Base-by-base conservation (phyloP, 352 stramenopile species). In the Phytophthora chlamydospora region DNA sequence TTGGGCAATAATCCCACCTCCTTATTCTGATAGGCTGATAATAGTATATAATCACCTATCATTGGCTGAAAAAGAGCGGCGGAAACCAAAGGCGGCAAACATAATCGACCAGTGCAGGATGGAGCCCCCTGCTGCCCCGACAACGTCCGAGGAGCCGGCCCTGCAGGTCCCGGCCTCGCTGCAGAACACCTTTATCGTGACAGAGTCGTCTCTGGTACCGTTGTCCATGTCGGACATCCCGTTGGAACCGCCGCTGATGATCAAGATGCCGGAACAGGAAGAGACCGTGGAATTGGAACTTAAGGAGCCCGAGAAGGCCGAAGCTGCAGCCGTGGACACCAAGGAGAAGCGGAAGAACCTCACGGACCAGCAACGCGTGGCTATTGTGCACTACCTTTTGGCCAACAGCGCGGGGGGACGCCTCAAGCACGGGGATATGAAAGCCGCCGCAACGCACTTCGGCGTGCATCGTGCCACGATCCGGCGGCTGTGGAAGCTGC, bases 371-470 rank as follows among this genome's bases (percentile, higher is more conserved):
- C 55, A 75, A 21, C 62, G 67, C 3, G 56, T 72, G 36, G 45
- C 56, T 2, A 75, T 75, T n/a, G 67, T 75, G 19, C 67, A 75
- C 39, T 75, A 66, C 48, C 47, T 75, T 17, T 53, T 75, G 24
- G 67, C 67, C 6, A 75, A 75, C 27, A 75, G 67, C 59, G 67
- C 67, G 11, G 67, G 62, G 2, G 67, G 67, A 49, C 62, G 67
- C 6, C 52, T 75, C 2, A 75, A 75, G 32, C 67, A 75, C 42
- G 67, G 67, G 7, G 67, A 75, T 29, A 75, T 75, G 46, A 72
- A 75, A 27, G 58, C 62, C 36, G 67, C 67, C 1, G 67, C 67
- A 10, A 75, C 62, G 11, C 52, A 69, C 47, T 75, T 75, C 51
- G 62, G 62, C 8, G 67, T 75, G 32, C 67, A 75, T 38, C 62